These are phyloP conservation scores for Tephrocybe sp. DNA, from an alignment of 768 basidiomycete species.

Conservation along the genomic window DNA sequence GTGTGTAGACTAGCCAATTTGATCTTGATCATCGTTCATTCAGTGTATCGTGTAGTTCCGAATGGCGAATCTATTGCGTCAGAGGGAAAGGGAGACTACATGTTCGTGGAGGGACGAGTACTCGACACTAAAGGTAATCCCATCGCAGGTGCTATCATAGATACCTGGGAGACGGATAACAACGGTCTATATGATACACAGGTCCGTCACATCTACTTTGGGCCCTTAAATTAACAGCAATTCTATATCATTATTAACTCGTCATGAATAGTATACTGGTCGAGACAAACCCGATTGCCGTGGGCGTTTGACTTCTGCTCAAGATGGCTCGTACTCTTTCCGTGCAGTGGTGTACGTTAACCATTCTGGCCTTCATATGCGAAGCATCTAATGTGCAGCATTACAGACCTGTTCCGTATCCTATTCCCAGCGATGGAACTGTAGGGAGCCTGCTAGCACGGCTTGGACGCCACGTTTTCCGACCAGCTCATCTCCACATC, in stretches of 20 bases:
- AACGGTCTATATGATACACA: slow-evolving; percentile 45
- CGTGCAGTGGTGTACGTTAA: slow-evolving; percentile 59
- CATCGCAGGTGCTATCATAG: slow-evolving; percentile 62
- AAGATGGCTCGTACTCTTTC: slow-evolving; percentile 66
- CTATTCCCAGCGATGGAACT: slow-evolving; percentile 78
- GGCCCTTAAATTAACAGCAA: too few species aligned
- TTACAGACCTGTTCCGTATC: slow-evolving; percentile 54
- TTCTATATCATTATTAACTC: too few species aligned
- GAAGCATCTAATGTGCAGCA: neutral
- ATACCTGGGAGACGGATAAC: slow-evolving; percentile 83
- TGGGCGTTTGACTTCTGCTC: slow-evolving; percentile 55
- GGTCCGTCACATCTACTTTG: too few species aligned
- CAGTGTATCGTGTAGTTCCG: slow-evolving; percentile 41
- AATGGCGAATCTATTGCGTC: slow-evolving; percentile 78
- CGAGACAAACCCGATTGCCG: slow-evolving; percentile 68
- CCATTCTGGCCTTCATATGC: neutral
- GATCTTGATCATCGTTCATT: too few species aligned
- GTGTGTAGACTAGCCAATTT: slow-evolving; percentile 36
- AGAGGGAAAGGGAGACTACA: slow-evolving; percentile 82
- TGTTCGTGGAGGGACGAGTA: slow-evolving; percentile 77
- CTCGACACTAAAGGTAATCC: slow-evolving; percentile 62
- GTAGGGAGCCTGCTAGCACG: slow-evolving; percentile 58
- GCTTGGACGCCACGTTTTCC: slow-evolving; percentile 67
- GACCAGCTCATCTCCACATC: slow-evolving; percentile 81
- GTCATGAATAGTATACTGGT: slow-evolving; percentile 43